Conservation (phyloP, 371 early-diverging fungal genomes). For the Syncephalastrum contaminatum region DNA sequence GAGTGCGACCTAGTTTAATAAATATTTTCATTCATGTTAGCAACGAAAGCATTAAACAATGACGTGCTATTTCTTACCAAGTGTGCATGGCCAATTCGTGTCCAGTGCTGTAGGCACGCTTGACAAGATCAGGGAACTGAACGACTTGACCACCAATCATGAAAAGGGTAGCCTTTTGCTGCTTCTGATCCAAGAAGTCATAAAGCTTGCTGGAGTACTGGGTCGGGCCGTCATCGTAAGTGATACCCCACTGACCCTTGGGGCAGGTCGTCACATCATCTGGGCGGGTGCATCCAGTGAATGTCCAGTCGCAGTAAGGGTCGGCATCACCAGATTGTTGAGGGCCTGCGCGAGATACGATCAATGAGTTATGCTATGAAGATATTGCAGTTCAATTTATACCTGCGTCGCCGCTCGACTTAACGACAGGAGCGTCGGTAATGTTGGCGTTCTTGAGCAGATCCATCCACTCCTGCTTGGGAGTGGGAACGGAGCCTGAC, state of each 20-base stretch:
- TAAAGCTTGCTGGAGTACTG: constrained; percentile 42
- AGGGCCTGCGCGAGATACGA: constrained; percentile 11
- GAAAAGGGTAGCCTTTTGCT: constrained; percentile 66
- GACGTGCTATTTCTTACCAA: constrained; percentile 20
- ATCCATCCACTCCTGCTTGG: constrained; percentile 52
- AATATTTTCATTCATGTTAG: constrained; percentile 19
- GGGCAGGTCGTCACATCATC: constrained; percentile 56
- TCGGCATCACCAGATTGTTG: constrained; percentile 23
- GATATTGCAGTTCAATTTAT: background rate
- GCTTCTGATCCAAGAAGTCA: constrained; percentile 50
- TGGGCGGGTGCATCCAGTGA: constrained; percentile 44
- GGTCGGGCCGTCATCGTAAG: constrained; percentile 67
- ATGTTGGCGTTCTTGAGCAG: constrained; percentile 34
- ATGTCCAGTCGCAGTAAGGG: constrained; percentile 60
- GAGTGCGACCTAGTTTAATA: constrained; percentile 63
- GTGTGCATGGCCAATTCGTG: constrained; percentile 56
- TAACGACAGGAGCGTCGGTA: constrained; percentile 40
- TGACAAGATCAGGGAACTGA: constrained; percentile 48
- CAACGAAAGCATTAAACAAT: background rate
- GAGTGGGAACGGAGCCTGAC: constrained; percentile 32
- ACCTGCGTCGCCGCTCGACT: constrained; percentile 24
- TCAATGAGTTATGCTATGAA: background rate
- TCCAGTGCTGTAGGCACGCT: constrained; percentile 48
- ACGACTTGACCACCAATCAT: constrained; percentile 62
- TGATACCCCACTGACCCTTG: constrained; percentile 58